Evolutionary conservation across 129 eudicot species (phyloP).

Genomic region (Tagetes erecta): DNA sequence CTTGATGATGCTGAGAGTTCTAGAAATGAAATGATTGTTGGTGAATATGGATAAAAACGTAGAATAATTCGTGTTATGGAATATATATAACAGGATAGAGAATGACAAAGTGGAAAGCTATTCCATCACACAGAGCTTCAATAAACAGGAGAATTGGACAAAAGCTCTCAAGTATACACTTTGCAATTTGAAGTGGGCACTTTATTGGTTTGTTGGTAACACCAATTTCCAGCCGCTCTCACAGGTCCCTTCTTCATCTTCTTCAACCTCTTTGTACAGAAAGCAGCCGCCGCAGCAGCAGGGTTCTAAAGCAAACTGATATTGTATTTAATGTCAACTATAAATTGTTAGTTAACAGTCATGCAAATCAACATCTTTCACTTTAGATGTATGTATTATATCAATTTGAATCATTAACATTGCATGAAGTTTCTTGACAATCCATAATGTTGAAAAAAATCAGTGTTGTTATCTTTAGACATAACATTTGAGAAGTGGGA

Average conservation of each 20-base stretch:
- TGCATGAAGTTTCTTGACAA: too few species aligned
- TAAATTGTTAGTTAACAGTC: too few species aligned
- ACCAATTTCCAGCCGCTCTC: conserved; percentile 88
- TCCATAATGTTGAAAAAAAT: too few species aligned
- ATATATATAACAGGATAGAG: conserved; percentile 55
- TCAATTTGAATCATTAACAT: not conserved
- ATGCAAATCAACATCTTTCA: too few species aligned
- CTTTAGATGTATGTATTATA: not conserved
- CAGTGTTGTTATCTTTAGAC: not conserved
- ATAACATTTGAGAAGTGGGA: not conserved
- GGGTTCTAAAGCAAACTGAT: conserved; percentile 1
- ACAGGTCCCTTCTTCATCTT: conserved; percentile 50
- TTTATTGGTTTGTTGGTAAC: conserved; percentile 92
- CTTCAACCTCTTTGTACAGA: conserved; percentile 14
- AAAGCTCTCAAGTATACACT: conserved; percentile 97
- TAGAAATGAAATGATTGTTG: not conserved
- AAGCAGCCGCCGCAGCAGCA: conserved; percentile 13
- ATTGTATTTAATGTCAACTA: not conserved
- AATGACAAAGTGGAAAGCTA: conserved; percentile 80
- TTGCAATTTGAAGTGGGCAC: conserved; percentile 94
- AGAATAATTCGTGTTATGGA: too few species aligned
- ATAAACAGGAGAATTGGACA: conserved; percentile 93
- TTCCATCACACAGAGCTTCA: conserved; percentile 93
- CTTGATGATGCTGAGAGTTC: not conserved
- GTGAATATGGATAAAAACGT: too few species aligned